Evolutionary conservation across 106 monocot genomes (phyloP), one percentile per base, ranked within the genome.

Genomic region (Posidonia australis): DNA sequence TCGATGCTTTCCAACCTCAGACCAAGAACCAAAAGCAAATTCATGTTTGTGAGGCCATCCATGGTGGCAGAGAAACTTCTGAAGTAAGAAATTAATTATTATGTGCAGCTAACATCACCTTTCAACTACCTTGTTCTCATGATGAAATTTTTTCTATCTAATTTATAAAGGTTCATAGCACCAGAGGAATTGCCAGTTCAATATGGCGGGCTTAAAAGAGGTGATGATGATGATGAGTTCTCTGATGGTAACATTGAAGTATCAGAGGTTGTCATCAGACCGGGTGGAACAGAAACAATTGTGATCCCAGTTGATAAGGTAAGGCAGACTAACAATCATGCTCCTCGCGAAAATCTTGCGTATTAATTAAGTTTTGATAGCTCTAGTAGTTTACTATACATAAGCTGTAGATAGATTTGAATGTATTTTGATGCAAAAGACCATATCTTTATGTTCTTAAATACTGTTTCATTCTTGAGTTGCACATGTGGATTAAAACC

Each of bases 1-100:
- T 68, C 77, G 25, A 41, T 85, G 36, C 44, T 80, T 60, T 77
- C 85, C 30, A 59, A 69, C 54, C 51, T 77, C 20, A 63, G 63
- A 19, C 56, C 66, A 42, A 79, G 82, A 71, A 78, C 74, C 5
- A 79, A 51, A 54, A 74, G 67, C 79, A 89, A 77, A 62, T 74
- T 82, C 45, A 73, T 80, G 1, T 85, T 89, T 23, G 89, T 64
- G n/a, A 76, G 82, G 55, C 82, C 89, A 20, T 57, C 41, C 9
- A 75, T 72, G 80, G 82, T 89, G 3, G 65, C 79, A 47, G 82
- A 85, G 55, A 85, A 85, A 22, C 89, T 89, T 24, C 82, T 89
- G 56, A 89, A 72, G 88, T 88, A 78, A 68, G 55, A 68, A 43
- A 13, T 52, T 20, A 52, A 52, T 52, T 5, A 52, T 52, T 18